Base-by-base conservation (phyloP, 805 yeast genomes). In the Saccharomycopsis sp. region DNA sequence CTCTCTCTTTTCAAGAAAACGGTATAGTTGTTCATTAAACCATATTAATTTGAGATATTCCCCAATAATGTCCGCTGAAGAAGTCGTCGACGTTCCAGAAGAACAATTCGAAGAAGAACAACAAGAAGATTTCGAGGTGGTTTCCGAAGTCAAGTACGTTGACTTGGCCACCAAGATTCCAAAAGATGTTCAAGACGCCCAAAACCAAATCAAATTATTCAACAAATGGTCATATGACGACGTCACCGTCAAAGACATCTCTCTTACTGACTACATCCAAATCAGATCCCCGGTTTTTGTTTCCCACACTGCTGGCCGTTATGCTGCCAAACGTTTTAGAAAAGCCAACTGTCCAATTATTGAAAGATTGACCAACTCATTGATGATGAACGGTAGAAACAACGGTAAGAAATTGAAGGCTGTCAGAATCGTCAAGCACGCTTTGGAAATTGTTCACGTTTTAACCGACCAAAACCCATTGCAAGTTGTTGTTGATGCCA, bases 341-440 rank as follows among this genome's bases (percentile, higher is more conserved):
- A 92, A 92, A 83, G 92, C 97, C 58, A 98, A 92, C 79, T 88
- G 96, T 77, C 97, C 97, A 65, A 81, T 92, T 69, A 70, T 92
- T 60, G 99, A 92, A 82, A 89, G 99, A 80, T 79, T 92, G 70
- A 89, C 97, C 73, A 89, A 92, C 89, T 83, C 98, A 54, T 78
- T 92, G 68, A 92, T 92, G 98, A 92, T 92, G 98, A 88, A 92
- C 83, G 99, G 99, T 78, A 89, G 97, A 80, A 92, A 92, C 94
- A 92, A 94, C 83, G 99, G 99, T 81, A 92, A 92, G 82, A 92
- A 92, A 78, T 85, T 94, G 71, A 88, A 89, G 84, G 98, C 99
- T 62, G 97, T 92, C 61, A 88, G 97, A 83, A 92, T 92, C 69
- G 87, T 92, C 70, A 85, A 94, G 80, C 98, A 92, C 80, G 89